Evolutionary conservation across 148 eudicot species (phyloP), one percentile per base, ranked within the genome.

Genomic region (Camellia sinensis): DNA sequence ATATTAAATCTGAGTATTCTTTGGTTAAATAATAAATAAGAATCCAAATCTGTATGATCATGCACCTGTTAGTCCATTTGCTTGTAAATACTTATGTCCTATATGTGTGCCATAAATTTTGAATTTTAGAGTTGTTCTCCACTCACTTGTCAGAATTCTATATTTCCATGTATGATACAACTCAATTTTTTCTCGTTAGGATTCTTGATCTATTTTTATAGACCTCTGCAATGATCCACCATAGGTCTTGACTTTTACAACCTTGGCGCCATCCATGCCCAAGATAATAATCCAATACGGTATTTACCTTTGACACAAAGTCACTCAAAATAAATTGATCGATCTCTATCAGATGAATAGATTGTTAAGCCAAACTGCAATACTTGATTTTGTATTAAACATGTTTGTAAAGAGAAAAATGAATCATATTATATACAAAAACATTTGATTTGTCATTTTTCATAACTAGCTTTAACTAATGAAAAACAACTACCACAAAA

Each of bases 371-470:
- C 65, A 62, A 61, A 62, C 21, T 17, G 29, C 22, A 62, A 62
- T 62, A 71, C 7, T 10, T 15, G 9, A 66, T 18, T 46, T n/a
- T 29, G 37, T 29, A 29, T 29, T 29, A 29, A 29, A 29, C 37
- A 29, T 29, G 37, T 29, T 7, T 40, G 7, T 45, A 66, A 82
- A 79, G 37, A 37, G 46, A 50, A 29, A 73, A 52, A 64, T 12
- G 14, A 53, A 10, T 53, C 40, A 3, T 46, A 43, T 10, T 7
- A 61, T 56, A 50, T 29, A 19, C 57, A 75, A 64, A 44, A 63
- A 14, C 52, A 73, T 67, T n/a, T 45, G 67, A 76, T 40, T 11
- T 50, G 1, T 46, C 81, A 45, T 67, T 72, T 68, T 40, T 80
- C 66, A 80, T 41, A 7, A 64, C 71, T 11, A 61, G 50, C 65